Percentiles rank a stretch among this genome's conserved stretches.
These are phyloP conservation scores for Rhododendron henanense DNA, from an alignment of 148 eudicot species.

Conservation along the genomic window DNA sequence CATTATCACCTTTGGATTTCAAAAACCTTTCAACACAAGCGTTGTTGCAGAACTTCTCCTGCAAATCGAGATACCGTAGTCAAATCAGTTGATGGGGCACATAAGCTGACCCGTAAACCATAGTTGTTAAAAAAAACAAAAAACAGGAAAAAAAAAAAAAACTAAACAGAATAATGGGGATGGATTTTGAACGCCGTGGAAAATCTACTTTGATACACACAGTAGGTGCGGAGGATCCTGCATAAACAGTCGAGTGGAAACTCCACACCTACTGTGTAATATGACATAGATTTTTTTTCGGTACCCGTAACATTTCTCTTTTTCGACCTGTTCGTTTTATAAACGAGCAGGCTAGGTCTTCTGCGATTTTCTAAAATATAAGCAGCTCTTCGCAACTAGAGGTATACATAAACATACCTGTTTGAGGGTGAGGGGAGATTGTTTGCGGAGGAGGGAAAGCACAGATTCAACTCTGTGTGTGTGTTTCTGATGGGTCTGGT, in stretches of 20 bases:
- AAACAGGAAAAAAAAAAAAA: neutral
- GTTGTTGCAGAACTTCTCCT: slow-evolving; percentile 88
- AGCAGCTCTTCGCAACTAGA: neutral
- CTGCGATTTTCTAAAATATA: neutral
- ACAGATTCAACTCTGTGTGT: slow-evolving; percentile 62
- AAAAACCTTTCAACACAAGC: slow-evolving; percentile 85
- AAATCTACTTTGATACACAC: too few species aligned
- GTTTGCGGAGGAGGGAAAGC: slow-evolving; percentile 62
- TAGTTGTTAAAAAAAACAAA: too few species aligned
- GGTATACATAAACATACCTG: slow-evolving; percentile 37
- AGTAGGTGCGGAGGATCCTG: neutral
- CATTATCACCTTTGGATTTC: slow-evolving; percentile 73
- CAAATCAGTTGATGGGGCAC: neutral
- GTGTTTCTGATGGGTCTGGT: slow-evolving; percentile 19
- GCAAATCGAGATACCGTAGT: neutral
- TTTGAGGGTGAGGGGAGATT: slow-evolving; percentile 76
- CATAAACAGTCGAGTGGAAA: too few species aligned
- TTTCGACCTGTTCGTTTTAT: too few species aligned
- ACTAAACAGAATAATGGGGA: neutral
- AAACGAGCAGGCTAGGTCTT: neutral
- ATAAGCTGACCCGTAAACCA: neutral
- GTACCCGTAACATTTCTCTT: neutral
- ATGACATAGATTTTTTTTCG: neutral
- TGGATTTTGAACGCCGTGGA: neutral
- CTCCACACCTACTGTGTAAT: neutral